Evolutionary conservation across 192 early-diverging fungal species (phyloP), one percentile per base, ranked within the genome.

Genomic region (Rhizophagus clarus): DNA sequence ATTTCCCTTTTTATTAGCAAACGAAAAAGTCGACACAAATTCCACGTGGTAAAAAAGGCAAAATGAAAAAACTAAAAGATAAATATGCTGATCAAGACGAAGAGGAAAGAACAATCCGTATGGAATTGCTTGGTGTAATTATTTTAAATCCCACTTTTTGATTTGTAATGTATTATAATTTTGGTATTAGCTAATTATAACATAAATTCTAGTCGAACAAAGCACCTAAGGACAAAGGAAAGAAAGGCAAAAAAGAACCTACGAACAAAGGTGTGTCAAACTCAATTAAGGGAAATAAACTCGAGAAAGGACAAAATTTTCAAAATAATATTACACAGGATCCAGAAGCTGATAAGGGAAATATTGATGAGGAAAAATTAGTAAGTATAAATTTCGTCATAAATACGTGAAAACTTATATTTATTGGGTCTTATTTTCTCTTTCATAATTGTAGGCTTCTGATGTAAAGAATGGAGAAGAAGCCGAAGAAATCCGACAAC

Each of bases 31-130:
- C 79, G 4, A 42, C 76, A 32, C 56, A 85, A 17, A 64, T 81
- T 42, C 83, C 90, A 15, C 95, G 97, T 61, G 97, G 97, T 29
- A 95, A 97, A 80, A 92, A 91, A 73, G 91, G 92, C 49, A 98
- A 98, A 85, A 79, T 91, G 40, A 95, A 94, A 88, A 98, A 98
- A 86, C 89, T 95, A 29, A 97, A 97, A 84, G 92, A 91, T 42
- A 98, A 97, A 84, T 99, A 99, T 84, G 93, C 88, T 5, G 97
- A 98, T 82, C 94, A 96, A 84, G 96, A 97, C 75, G 97, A 99
- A 45, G 96, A 97, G 66, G 97, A 99, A 73, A 88, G 92, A 32
- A 87, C 92, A 77, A 81, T 96, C 42, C 91, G 94, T 72, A 90
- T 97, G 90, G 88, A 94, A 28, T 78, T 99, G 20, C 83, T 98